Base-by-base conservation (phyloP, 2,329 filamentous ascomycete species). In the Stagonosporopsis chrysanthemi region DNA sequence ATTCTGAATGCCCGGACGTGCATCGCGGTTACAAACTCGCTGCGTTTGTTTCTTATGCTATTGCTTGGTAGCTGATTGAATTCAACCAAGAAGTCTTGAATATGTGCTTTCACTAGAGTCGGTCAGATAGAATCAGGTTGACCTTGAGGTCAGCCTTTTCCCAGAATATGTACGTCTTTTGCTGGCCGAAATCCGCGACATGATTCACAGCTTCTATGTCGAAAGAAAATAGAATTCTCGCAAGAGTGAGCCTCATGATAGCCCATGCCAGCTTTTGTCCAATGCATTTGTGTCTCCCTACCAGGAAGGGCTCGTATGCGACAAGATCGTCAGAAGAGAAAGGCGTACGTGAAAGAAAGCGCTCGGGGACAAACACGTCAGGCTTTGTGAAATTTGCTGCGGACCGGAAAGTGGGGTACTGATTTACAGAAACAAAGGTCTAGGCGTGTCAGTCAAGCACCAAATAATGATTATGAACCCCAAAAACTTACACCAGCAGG, bases 221-320 rank as follows among this genome's bases (percentile, higher is more conserved):
- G 52, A 80, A 81, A 1, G 68, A 65, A 65, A 68, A 80, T 4
- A 80, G 31, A 31, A 79, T 38, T 52, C 75, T 77, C 4, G 77
- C 70, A 28, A 81, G 58, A 5, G 77, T 74, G 2, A 80, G 44
- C 7, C 68, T 58, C 68, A 74, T 72, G 33, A 73, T 68, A 4
- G 59, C 65, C 46, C 72, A 75, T 1, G 74, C 73, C 19, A 69
- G 23, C n/a, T 62, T 66, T 48, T 61, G 57, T 1, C 71, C 72
- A 15, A 72, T 57, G 33, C 72, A 74, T 4, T 44, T 62, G 39
- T 72, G 57, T 29, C 69, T 59, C 2, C 72, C 72, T 1, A 64
- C 15, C 4, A 58, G 39, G 40, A 73, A 75, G 0, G 70, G 70
- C 6, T 72, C 55, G 3, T 66, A 64, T 1, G 52, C 60, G 3